Percentiles rank a stretch among this genome's conserved stretches.
phyloP scores from a whole-genome alignment of 2,329 filamentous ascomycete genomes.

The Trichoderma afroharzianum region DNA sequence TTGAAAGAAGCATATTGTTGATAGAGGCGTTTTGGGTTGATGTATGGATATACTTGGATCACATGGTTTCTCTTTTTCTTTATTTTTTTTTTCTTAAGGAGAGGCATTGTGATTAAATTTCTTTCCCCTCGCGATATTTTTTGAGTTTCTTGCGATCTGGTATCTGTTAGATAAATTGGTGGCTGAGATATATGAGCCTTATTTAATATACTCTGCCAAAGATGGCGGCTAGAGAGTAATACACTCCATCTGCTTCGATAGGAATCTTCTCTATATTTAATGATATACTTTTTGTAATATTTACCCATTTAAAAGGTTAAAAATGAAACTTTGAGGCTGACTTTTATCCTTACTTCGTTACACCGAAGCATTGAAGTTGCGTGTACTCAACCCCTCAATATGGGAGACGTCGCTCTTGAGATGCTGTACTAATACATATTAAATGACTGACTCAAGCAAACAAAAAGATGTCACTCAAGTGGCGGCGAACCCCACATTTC shows the following conservation, averaged over 20 bases:
- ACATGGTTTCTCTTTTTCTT: background rate
- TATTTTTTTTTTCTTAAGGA: background rate
- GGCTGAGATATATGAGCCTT: background rate
- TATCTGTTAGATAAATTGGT: background rate
- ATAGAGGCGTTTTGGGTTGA: conserved; percentile 1
- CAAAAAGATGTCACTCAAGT: background rate
- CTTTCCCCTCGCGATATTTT: background rate
- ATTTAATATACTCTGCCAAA: background rate
- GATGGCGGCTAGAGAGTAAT: background rate
- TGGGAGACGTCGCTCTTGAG: background rate
- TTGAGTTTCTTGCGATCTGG: background rate
- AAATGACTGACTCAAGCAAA: background rate
- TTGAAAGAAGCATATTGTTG: background rate
- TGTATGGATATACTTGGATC: background rate
- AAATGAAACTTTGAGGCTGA: background rate
- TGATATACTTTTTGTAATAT: too few species aligned
- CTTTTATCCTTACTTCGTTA: background rate
- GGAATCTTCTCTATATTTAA: background rate
- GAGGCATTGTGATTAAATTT: background rate
- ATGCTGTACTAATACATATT: background rate
- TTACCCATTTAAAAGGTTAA: background rate
- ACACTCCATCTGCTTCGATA: background rate
- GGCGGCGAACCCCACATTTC: background rate
- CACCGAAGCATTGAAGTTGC: background rate
- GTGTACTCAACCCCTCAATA: background rate